Conservation (phyloP, 164 flowering plant species). For the Sedum album region DNA sequence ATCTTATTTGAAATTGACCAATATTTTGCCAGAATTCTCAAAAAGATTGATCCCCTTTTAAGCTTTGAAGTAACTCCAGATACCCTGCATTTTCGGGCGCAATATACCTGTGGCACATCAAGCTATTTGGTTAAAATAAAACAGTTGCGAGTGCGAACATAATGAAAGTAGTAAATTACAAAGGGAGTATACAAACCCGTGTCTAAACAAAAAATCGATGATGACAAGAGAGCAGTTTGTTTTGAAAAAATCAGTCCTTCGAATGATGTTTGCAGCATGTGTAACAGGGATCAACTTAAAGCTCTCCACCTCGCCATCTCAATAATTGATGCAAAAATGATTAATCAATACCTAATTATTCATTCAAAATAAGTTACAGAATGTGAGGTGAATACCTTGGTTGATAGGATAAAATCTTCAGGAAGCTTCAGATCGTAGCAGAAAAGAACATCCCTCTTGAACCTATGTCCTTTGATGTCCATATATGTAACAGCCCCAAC, state of each 20-base stretch:
- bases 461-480: conserved; percentile 66
- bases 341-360: neutral
- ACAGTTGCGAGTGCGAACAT: neutral
- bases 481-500: conserved; percentile 83
- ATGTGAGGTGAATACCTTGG: conserved; percentile 33
- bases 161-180: neutral
- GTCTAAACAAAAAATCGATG: conserved; percentile 84
- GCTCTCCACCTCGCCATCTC: conserved; percentile 91
- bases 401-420: conserved; percentile 63
- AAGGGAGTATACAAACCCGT: conserved; percentile 44
- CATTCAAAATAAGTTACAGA: neutral
- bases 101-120: conserved; percentile 42
- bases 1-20: too few species aligned
- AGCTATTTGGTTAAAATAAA: neutral
- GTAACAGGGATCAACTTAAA: conserved; percentile 59
- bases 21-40: too few species aligned
- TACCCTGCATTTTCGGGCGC: conserved; percentile 59
- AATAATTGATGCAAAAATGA: neutral
- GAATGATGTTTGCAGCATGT: conserved; percentile 59
- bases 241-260: conserved; percentile 54
- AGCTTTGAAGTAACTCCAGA: conserved; percentile 57
- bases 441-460: conserved; percentile 80
- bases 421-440: conserved; percentile 87
- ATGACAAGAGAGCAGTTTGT: conserved; percentile 76
- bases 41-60: conserved; percentile 59